Conservation (phyloP, 1,284 basidiomycete species). For the Vanrija sp. region DNA sequence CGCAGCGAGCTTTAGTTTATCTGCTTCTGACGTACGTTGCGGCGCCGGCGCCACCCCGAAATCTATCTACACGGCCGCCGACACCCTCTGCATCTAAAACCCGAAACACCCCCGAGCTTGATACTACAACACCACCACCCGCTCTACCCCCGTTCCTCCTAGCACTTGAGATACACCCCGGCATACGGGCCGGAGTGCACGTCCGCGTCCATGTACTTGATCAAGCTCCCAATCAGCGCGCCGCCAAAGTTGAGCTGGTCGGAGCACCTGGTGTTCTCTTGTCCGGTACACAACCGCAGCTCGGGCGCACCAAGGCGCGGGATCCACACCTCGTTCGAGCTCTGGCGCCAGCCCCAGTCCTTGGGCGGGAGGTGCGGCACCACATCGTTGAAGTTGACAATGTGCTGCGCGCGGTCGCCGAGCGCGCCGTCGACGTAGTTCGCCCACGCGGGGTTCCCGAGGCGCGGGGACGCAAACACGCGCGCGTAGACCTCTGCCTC, state of each 20-base stretch:
- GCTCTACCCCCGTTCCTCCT: no score
- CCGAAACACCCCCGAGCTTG: no score
- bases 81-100: no score
- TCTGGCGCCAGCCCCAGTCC: constrained; percentile 20
- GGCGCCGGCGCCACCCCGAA: no score
- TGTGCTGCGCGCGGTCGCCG: constrained; percentile 11
- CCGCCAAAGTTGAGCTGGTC: neutral
- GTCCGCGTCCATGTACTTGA: neutral
- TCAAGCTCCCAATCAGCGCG: neutral
- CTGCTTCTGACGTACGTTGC: no score
- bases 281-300: constrained; percentile 18
- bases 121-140: no score
- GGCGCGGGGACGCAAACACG: constrained; percentile 22
- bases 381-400: constrained; percentile 26
- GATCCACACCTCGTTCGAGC: constrained; percentile 24
- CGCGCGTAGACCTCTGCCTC: constrained; percentile 5
- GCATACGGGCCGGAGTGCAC: constrained; percentile 8
- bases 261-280: constrained; percentile 18
- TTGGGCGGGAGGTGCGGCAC: constrained; percentile 25
- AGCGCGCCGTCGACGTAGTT: constrained; percentile 23
- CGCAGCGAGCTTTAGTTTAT: no score
- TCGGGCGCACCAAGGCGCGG: neutral
- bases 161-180: constrained; percentile 2
- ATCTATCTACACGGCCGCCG: no score
- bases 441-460: constrained; percentile 26